Base-by-base conservation (phyloP, 805 yeast genomes). In the Groenewaldozyma salmanticensis region DNA sequence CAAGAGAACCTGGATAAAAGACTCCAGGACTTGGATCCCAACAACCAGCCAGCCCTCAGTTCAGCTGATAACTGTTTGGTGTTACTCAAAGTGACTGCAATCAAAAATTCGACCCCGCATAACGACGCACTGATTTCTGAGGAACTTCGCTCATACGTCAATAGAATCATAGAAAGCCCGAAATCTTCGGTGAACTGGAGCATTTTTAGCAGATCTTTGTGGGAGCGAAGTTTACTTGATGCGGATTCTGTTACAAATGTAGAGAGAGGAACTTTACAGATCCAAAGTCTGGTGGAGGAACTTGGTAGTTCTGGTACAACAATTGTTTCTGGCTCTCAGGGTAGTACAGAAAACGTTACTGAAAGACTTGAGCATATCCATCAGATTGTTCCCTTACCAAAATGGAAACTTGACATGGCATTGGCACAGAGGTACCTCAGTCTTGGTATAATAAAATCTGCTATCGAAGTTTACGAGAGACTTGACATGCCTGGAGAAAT, bases 181-280 rank as follows among this genome's bases (percentile, higher is more conserved):
- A 53, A 56, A 3, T 62, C 65, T 3, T 48, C 64, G 1, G 70
- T 74, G 15, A 81, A 84, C 58, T 87, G 95, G 87, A 62, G 82
- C 1, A 59, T 90, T 3, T 86, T 79, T 53, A 75, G 88, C 2
- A 70, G 88, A 47, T 82, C 94, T 0, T 65, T 92, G 34, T 92
- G 96, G 96, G 83, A 81, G 54, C 74, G 97, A 58, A 85, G 96
- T 5, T 52, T 83, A 17, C 65, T 88, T 29, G 98, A 92, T 58
- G 74, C 95, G 0, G 70, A 71, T 38, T 79, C 77, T 49, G 77
- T 94, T 1, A 79, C 82, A 56, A 90, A 96, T 1, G 80, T 90
- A 19, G 97, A 92, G 62, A 73, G 98, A 58, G 97, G 97, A 38
- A 78, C 88, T 3, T 67, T 92, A 39, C 98, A 92, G 61, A 79